phyloP scores from a whole-genome alignment of 192 early-diverging fungal genomes.

The Helicostylum pulchrum region DNA sequence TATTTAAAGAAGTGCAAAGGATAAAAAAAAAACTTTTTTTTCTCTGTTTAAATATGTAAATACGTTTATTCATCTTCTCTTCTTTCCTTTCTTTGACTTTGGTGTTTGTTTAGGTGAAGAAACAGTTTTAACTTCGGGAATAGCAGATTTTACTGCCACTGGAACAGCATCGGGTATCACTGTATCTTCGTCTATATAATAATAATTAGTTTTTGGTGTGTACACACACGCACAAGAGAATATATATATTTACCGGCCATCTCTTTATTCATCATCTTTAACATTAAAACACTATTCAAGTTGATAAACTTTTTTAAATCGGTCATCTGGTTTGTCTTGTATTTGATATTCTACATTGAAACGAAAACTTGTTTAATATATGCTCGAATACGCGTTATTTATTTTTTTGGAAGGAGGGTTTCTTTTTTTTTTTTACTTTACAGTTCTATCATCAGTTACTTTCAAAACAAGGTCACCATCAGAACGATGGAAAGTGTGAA shows the following conservation, averaged over 20 bases:
- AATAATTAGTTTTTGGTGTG: background rate
- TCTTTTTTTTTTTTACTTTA: constrained; percentile 35
- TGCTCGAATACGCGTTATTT: background rate
- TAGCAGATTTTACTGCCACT: background rate
- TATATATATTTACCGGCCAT: constrained; percentile 17
- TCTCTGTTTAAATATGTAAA: no score
- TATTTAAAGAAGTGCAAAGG: no score
- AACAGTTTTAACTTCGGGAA: constrained; percentile 14
- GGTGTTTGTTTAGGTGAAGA: constrained; percentile 17
- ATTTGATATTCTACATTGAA: constrained; percentile 49
- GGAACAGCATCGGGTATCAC: constrained; percentile 1
- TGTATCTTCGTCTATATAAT: constrained; percentile 10
- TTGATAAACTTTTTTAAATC: constrained; percentile 74
- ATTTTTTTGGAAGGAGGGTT: background rate
- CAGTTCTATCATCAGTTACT: constrained; percentile 68
- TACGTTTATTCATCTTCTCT: constrained; percentile 16
- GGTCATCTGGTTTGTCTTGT: constrained; percentile 61
- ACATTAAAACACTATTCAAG: constrained; percentile 63
- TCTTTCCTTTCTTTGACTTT: constrained; percentile 25
- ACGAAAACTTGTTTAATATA: background rate
- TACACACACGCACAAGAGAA: background rate
- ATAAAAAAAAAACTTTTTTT: no score
- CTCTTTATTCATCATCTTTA: constrained; percentile 60
- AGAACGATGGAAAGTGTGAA: constrained; percentile 61
- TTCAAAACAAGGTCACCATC: constrained; percentile 71